Evolutionary conservation across 1,284 basidiomycete species (phyloP), one percentile per base, ranked within the genome.

Genomic region (Ceratobasidium sp.): DNA sequence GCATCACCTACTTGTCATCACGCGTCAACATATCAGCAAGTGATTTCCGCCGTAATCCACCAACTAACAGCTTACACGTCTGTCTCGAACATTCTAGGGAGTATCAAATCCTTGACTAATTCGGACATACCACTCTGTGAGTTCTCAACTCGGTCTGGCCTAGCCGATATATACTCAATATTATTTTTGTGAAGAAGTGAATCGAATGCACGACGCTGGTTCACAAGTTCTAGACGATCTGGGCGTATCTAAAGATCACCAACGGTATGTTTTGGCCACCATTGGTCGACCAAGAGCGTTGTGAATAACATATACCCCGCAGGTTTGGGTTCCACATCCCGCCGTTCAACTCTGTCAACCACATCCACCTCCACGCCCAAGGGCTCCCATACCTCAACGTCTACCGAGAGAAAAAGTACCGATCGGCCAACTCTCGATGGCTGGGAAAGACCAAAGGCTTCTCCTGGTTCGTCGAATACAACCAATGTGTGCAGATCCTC

Each of bases 301-400:
- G n/a, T n/a, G n/a, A n/a, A 18, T 14, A n/a, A 32, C 48, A 16
- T 41, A 21, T 43, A 9, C 55, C 57, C n/a, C n/a, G n/a, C 43
- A 81, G 81, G 72, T 76, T 79, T 34, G 81, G 81, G 12, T 82
- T 80, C 65, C 82, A 83, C 76, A 83, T 84, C 61, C 82, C 83
- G 0, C 83, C 84, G 0, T 82, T 83, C 76, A 80, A 79, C 52
- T 81, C 80, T 16, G 82, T 84, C 12, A 80, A 82, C 57, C 83
- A 85, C 75, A 75, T 85, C 12, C 84, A 85, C 74, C 76, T 85
- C 18, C 84, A 85, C 76, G 82, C 81, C 30, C 78, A 83, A n/a
- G 78, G 79, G 9, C 78, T 82, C 1, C 82, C 81, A 21, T 81
- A 80, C 69, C 78, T 76, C 0, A 75, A 76, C 21, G 41, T 78